Evolutionary conservation across 1,284 basidiomycete species (phyloP).

Genomic region (Melampsora larici-populina): DNA sequence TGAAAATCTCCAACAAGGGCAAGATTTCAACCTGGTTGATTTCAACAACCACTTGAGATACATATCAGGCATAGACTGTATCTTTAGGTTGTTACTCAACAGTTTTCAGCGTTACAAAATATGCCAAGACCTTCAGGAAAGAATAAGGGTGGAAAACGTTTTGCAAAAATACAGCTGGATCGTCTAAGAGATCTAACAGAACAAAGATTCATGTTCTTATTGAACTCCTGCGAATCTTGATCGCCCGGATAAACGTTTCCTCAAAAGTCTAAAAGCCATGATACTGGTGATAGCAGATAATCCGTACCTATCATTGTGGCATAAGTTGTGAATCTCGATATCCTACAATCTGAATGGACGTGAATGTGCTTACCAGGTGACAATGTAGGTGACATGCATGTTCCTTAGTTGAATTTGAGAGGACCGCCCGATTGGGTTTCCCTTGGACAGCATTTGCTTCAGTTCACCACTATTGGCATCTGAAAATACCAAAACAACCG

Average conservation of each 20-base stretch:
- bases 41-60: too few species aligned
- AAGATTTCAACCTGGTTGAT: too few species aligned
- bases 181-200: too few species aligned
- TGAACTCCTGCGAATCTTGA: slow-evolving; percentile 25
- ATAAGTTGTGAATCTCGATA: too few species aligned
- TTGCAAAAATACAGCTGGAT: too few species aligned
- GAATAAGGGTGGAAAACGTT: too few species aligned
- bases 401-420: slow-evolving; percentile 86
- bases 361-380: slow-evolving; percentile 69
- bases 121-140: too few species aligned
- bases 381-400: slow-evolving; percentile 89
- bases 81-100: too few species aligned
- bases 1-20: too few species aligned
- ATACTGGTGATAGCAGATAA: slow-evolving; percentile 36
- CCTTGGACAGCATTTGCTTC: slow-evolving; percentile 64
- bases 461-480: slow-evolving; percentile 60
- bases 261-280: slow-evolving; percentile 23
- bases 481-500: slow-evolving; percentile 44
- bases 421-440: slow-evolving; percentile 78
- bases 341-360: too few species aligned
- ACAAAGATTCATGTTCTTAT: background rate
- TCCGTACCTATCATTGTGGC: slow-evolving; percentile 26
- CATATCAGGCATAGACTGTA: too few species aligned
- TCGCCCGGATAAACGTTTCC: slow-evolving; percentile 21
- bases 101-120: too few species aligned